Evolutionary conservation across 495 filamentous ascomycete genomes (phyloP), one percentile per base, ranked within the genome.

Genomic region (Parmelia sp.): DNA sequence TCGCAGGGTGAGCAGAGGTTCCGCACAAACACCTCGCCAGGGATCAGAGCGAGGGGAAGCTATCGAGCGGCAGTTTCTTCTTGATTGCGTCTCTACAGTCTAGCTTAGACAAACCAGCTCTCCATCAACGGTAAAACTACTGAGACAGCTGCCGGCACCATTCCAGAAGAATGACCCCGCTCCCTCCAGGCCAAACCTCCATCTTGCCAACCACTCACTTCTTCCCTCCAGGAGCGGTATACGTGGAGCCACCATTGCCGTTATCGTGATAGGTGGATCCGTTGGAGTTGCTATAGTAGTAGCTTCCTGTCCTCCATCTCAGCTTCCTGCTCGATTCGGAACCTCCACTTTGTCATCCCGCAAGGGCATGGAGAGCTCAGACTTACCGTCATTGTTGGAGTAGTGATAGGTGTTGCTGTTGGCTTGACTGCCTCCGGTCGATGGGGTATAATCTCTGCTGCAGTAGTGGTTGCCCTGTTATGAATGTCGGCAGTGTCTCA

Each of bases 201-300:
- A 15, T 15, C 11, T 33, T 25, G 29, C 3, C 33, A 2, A 11
- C 19, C 21, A 5, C 17, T 44, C 51, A 55, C 64, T 58, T 65
- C 57, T 67, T 75, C 3, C 68, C 73, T 14, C 68, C 58, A 25
- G 74, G 62, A 60, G 75, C 58, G 39, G 71, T 79, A 63, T 79
- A 79, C 7, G 35, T 75, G 10, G 76, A 73, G n/a, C 66, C 70
- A 31, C 78, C 77, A 5, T 62, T 74, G 17, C 78, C 78, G 59
- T 71, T 70, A 66, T 81, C 82, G 72, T 82, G 75, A 71, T 82
- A 83, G 40, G 76, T 78, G 44, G 79, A 81, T 29, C 78, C 80
- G 63, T 79, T 76, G 31, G 79, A 57, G 65, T 83, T 82, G 67
- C 75, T 78, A 70, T 83, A 82, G 68, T 82, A 82, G 69, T 83